Conservation (phyloP, 1,284 basidiomycete genomes). For the Amylostereum areolatum region DNA sequence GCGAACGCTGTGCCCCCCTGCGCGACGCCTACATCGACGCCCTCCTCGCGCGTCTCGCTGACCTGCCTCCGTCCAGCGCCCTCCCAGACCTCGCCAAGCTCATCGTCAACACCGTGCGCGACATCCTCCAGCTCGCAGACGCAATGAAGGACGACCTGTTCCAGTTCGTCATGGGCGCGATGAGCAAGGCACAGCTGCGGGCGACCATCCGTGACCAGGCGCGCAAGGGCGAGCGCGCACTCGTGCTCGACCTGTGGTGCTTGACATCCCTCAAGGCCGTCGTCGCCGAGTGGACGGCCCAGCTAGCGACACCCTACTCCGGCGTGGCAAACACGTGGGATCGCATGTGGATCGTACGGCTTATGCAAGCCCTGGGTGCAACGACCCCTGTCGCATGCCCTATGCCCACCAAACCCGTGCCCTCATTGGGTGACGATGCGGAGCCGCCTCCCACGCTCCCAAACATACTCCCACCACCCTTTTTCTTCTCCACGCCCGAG, state of each 20-base stretch:
- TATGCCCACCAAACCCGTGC: no score
- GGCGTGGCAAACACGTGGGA: no score
- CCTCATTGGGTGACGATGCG: no score
- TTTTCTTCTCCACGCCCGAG: no score
- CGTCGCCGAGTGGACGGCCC: not conserved
- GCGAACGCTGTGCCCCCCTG: constrained; percentile 57
- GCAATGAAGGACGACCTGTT: constrained; percentile 61
- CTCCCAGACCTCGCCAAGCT: constrained; percentile 28
- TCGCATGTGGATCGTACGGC: no score
- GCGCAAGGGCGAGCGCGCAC: not conserved
- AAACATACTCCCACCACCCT: no score
- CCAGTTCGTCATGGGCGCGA: constrained; percentile 50
- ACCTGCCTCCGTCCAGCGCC: constrained; percentile 18
- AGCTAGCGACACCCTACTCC: no score
- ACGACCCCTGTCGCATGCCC: no score
- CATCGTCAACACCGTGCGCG: constrained; percentile 38
- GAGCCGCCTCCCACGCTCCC: no score
- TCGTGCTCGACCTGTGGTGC: constrained; percentile 13
- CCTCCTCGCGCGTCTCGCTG: constrained; percentile 35
- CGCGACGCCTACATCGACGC: constrained; percentile 49
- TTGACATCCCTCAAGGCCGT: not conserved
- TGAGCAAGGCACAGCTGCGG: constrained; percentile 53
- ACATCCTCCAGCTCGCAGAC: constrained; percentile 44
- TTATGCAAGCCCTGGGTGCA: no score
- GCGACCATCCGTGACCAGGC: not conserved